Base-by-base conservation (phyloP, 768 basidiomycete species). In the button mushroom (Agaricus bisporus) region DNA sequence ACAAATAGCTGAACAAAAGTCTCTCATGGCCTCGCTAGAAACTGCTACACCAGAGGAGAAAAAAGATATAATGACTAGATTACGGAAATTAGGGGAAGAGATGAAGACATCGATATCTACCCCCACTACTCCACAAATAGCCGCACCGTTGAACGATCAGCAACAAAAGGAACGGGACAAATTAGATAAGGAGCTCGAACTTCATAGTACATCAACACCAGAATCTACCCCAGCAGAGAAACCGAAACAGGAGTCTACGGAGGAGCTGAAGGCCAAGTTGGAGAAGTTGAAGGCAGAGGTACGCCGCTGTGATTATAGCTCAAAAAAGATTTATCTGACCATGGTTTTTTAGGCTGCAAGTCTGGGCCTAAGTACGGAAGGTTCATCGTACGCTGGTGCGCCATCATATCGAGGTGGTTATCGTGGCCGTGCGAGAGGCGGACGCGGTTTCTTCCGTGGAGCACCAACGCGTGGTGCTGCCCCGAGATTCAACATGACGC, bases 1-100 rank as follows among this genome's bases (percentile, higher is more conserved):
- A 64, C 87, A 88, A 61, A 92, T 97, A 55, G 77, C 83, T 0
- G 91, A 95, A 68, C 95, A 95, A 70, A 95, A 94, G 67, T 73
- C 81, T 1, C 72, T 98, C 53, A 87, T 97, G 83, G 77, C 76
- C 6, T 79, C 81, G 32, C 68, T 95, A 12, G 68, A 73, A 22
- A 78, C 79, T 4, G 83, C 86, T 7, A 76, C 82, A 9, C 62
- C 76, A 0, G 81, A 86, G 51, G 87, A 88, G 70, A 95, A 89
- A 73, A 86, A 90, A 68, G 74, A 73, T 38, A 84, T 95, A 47
- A 84, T 94, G 81, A 74, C 76, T 1, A 78, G 83, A 53, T 65
- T 95, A 51, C 80, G 88, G 58, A 85, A 86, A 63, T 68, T 95
- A 45, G 82, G 80, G 22, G 85, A 88, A 61, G 91, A 93, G 66